Conservation (phyloP, 2,329 filamentous ascomycete species). For the Hymenoscyphus occultus region DNA sequence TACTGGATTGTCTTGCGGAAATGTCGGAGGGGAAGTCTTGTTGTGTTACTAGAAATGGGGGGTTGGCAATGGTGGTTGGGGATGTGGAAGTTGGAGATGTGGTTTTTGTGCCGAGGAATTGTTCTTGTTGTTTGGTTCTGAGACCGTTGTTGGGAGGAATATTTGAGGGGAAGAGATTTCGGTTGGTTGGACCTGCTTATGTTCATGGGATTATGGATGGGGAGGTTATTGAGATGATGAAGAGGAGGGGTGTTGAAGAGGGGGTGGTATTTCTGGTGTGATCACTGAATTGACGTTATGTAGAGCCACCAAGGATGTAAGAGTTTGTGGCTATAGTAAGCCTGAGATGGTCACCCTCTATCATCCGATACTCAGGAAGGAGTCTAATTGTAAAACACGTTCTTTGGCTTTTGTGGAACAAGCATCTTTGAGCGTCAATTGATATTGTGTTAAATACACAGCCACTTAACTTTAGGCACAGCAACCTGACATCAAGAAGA, state of each 20-base stretch:
- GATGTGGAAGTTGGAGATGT: background rate
- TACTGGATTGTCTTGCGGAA: background rate
- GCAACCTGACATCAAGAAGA: too few relatives aligned
- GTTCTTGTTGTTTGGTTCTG: background rate
- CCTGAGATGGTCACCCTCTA: too few relatives aligned
- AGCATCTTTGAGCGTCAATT: too few relatives aligned
- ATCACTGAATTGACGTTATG: background rate
- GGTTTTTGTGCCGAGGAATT: background rate
- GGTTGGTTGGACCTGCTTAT: background rate
- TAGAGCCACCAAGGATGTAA: too few relatives aligned
- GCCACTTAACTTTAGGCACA: too few relatives aligned
- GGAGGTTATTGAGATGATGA: background rate
- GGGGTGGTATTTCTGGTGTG: background rate
- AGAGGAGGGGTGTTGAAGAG: background rate
- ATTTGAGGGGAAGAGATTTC: background rate
- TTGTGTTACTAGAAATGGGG: background rate
- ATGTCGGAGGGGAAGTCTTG: background rate
- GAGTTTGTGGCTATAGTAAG: too few relatives aligned
- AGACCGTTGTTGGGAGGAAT: background rate
- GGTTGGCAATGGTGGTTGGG: background rate
- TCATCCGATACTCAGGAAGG: too few relatives aligned
- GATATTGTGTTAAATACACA: too few relatives aligned
- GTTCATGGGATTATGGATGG: background rate
- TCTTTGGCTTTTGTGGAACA: too few relatives aligned
- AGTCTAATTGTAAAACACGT: too few relatives aligned